Percentiles rank a stretch among this genome's conserved stretches.
Evolutionary conservation across 75 land plant species (phyloP).

Genomic region (Picea glauca): DNA sequence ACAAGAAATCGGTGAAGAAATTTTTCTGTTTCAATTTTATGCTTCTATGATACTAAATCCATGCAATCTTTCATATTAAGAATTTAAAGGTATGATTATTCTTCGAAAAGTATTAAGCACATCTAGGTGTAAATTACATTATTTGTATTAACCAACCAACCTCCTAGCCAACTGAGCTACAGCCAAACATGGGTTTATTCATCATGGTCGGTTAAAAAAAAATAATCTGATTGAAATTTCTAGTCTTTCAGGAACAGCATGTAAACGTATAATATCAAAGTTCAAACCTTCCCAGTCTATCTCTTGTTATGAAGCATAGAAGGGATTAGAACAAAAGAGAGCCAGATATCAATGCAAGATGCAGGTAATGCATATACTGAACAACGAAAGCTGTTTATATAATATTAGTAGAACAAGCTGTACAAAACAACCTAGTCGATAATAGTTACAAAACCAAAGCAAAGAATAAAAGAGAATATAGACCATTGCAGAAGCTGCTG

Average conservation of each 20-base stretch:
- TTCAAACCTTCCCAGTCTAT: background rate
- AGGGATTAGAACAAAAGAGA: background rate
- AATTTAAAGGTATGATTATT: background rate
- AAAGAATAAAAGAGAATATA: slow-evolving; percentile 7
- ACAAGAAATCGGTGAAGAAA: too few relatives aligned
- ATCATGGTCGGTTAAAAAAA: background rate
- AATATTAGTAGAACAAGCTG: background rate
- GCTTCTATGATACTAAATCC: too few relatives aligned
- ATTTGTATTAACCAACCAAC: background rate
- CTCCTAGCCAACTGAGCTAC: background rate
- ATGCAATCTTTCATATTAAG: too few relatives aligned
- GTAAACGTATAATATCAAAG: background rate
- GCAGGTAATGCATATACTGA: background rate
- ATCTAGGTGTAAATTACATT: background rate
- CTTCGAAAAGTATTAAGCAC: background rate
- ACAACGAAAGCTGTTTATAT: slow-evolving; percentile 7
- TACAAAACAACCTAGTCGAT: background rate
- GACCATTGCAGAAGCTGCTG: slow-evolving; percentile 44
- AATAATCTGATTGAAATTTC: background rate
- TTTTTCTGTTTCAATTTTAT: too few relatives aligned
- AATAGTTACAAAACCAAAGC: background rate
- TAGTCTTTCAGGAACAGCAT: background rate
- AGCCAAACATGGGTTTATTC: background rate
- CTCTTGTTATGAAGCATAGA: background rate
- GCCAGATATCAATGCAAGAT: too few relatives aligned